Percentiles rank a stretch among this genome's conserved stretches.
Evolutionary conservation across 371 early-diverging fungal genomes (phyloP).

Genomic region (Saksenaea oblongispora): DNA sequence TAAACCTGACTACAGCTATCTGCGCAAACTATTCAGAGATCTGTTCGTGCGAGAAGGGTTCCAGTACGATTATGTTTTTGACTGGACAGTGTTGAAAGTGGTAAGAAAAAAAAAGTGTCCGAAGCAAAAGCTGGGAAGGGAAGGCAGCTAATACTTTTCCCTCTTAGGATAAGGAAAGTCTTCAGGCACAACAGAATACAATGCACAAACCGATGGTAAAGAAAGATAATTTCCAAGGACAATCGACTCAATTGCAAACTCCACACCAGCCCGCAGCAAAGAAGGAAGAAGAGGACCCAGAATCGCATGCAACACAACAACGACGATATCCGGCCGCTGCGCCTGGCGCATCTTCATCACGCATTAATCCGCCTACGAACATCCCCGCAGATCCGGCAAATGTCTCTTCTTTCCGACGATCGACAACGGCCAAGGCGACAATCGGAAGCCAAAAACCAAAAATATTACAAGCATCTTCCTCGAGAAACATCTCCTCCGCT

Average conservation of each 20-base stretch:
- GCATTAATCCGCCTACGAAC: constrained; percentile 11
- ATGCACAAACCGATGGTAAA: background rate
- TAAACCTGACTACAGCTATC: constrained; percentile 98
- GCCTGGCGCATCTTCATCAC: constrained; percentile 19
- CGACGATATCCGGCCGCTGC: constrained; percentile 6
- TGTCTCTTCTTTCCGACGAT: constrained; percentile 25
- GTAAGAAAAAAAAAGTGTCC: constrained; percentile 18
- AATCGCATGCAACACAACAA: background rate
- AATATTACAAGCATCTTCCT: constrained; percentile 17
- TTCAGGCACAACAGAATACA: constrained; percentile 8
- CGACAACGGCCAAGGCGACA: constrained; percentile 10
- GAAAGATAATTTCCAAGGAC: background rate
- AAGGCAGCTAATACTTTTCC: background rate
- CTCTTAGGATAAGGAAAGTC: constrained; percentile 15
- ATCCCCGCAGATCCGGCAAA: constrained; percentile 11
- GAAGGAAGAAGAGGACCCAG: constrained; percentile 8
- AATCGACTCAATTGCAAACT: constrained; percentile 5
- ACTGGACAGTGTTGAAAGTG: constrained; percentile 80
- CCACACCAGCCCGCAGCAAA: constrained; percentile 2
- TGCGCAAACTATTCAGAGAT: constrained; percentile 95
- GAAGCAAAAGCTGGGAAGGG: background rate
- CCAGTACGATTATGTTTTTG: constrained; percentile 97
- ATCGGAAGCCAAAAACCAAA: constrained; percentile 12
- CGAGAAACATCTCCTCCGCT: constrained; percentile 19
- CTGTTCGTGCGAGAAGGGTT: constrained; percentile 93